phyloP scores from a whole-genome alignment of 805 yeast species.

The Candida silvicultrix region DNA sequence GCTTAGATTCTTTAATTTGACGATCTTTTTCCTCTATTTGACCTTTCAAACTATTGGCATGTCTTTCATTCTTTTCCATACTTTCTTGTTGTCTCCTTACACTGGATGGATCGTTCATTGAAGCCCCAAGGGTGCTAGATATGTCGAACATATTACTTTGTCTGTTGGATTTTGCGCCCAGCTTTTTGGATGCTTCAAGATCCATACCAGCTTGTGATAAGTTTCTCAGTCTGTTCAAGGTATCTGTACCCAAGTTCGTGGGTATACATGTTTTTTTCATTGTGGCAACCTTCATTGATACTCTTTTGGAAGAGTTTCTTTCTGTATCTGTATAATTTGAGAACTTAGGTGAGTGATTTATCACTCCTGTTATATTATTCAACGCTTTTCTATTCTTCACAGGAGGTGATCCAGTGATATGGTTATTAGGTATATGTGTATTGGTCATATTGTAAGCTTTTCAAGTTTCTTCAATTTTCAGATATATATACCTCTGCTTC shows the following conservation, averaged over 20 bases:
- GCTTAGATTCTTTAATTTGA: slow-evolving; percentile 4
- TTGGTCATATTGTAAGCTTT: slow-evolving; percentile 5
- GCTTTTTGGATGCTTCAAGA: background rate
- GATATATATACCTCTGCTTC: background rate
- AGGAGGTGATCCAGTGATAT: slow-evolving; percentile 13
- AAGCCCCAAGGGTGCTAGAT: background rate
- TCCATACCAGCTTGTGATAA: slow-evolving; percentile 1
- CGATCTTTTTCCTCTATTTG: slow-evolving; percentile 6
- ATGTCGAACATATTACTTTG: background rate
- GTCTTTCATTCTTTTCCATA: slow-evolving; percentile 6
- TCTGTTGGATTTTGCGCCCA: background rate
- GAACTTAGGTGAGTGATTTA: slow-evolving; percentile 14
- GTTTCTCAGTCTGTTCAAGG: background rate
- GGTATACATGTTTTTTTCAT: background rate
- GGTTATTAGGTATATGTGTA: slow-evolving; percentile 3
- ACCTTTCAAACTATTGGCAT: slow-evolving; percentile 6
- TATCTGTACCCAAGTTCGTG: background rate
- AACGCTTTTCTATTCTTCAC: slow-evolving; percentile 18
- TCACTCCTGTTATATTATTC: slow-evolving; percentile 9
- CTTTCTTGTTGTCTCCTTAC: slow-evolving; percentile 8
- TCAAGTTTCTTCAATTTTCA: too few species aligned
- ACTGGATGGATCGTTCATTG: slow-evolving; percentile 11
- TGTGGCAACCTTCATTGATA: background rate
- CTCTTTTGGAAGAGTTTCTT: background rate
- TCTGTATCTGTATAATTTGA: background rate